These are phyloP conservation scores for Penicillium brasilianum DNA, from an alignment of 2,329 filamentous ascomycete genomes.

Conservation along the genomic window DNA sequence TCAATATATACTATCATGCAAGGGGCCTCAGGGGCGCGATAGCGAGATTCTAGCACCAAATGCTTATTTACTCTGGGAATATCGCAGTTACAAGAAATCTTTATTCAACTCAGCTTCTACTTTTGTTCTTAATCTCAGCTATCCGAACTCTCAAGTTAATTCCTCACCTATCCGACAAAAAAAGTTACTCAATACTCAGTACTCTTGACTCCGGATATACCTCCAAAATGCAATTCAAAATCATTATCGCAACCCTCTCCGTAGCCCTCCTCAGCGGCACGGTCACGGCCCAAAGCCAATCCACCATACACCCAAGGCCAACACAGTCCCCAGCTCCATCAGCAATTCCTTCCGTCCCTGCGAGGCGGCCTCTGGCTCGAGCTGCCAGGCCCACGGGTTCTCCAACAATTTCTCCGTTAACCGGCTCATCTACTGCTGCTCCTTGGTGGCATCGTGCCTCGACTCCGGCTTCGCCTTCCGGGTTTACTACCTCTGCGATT, in stretches of 20 bases:
- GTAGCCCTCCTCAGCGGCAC: slow-evolving; percentile 3
- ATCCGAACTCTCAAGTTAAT: neutral
- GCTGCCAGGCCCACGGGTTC: neutral
- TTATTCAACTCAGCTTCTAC: neutral
- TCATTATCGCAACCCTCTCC: neutral
- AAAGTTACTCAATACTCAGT: too few species aligned
- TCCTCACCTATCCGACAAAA: too few species aligned
- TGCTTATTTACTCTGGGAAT: neutral
- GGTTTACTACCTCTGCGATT: neutral
- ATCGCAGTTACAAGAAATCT: neutral
- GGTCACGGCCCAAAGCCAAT: neutral
- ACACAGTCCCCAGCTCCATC: neutral
- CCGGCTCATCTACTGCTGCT: neutral
- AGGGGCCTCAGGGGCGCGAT: neutral
- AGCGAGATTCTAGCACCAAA: neutral
- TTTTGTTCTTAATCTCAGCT: neutral
- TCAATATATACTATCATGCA: neutral
- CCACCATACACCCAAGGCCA: neutral
- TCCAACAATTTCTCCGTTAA: neutral
- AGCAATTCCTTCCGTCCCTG: neutral
- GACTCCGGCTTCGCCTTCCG: neutral
- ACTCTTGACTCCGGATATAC: neutral
- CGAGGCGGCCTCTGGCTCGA: neutral
- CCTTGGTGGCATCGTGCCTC: neutral
- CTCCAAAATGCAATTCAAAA: slow-evolving; percentile 3